Base-by-base conservation (phyloP, 352 stramenopile species). In the Globisporangium megalacanthum region DNA sequence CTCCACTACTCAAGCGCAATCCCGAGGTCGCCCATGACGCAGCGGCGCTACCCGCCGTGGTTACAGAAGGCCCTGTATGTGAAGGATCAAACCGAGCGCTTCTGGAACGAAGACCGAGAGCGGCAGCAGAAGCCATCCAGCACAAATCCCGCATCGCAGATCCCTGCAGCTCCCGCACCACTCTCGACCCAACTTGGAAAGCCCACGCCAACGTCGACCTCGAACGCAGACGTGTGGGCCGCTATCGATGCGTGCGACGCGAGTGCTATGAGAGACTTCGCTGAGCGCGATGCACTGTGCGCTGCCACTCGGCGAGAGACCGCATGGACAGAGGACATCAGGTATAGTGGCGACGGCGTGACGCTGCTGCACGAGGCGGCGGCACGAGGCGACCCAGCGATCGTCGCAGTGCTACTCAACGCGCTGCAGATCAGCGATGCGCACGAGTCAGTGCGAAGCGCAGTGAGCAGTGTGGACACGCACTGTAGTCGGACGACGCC, bases 351-450 rank as follows among this genome's bases (percentile, higher is more conserved):
- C 37, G 63, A 62, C 11, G 69, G 69, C 6, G 59, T 64, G 3
- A 79, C 77, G 14, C 35, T 92, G 17, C 58, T 92, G 5, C 82
- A 89, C 39, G 64, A 82, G 11, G 82, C 82, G 1, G 73, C 76
- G 17, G 70, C 64, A 14, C 42, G 75, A 2, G 75, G 72, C 0
- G 70, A 77, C 14, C 25, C 75, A 4, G 36, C 68, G 6, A 65
- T 85, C 6, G 53, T 75, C 19, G 55, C 55, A 51, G 69, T 64
- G 14, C 35, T 89, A 3, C 49, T 86, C 7, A 35, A 58, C 4
- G 70, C 77, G 39, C 46, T 87, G 15, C 59, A 78, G 49, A 56
- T 60, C 0, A 62, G 67, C 3, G 79, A 68, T 20, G 56, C 62
- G 0, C 59, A 49, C 13, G 68, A 88, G 46, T 61, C 56, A 13